These are phyloP conservation scores for Ascocoryne sarcoides DNA, from an alignment of 2,329 filamentous ascomycete genomes.

Conservation along the genomic window DNA sequence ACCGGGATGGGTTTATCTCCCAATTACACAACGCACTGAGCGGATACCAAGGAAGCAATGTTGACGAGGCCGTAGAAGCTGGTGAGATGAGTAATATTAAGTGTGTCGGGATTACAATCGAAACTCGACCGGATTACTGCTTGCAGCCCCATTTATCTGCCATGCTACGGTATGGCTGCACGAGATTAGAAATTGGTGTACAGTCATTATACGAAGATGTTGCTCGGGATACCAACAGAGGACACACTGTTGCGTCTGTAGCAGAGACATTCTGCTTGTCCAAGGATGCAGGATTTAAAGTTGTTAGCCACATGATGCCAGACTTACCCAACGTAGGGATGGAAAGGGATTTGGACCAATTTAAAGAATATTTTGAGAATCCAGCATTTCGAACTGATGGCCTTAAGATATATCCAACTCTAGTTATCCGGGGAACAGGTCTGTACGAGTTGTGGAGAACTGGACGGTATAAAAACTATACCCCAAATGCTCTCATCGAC, in stretches of 20 bases:
- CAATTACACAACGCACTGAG: constrained; percentile 95
- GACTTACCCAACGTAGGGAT: constrained; percentile 96
- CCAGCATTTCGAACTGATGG: constrained; percentile 94
- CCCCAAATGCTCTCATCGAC: constrained; percentile 91
- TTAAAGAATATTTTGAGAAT: constrained; percentile 95
- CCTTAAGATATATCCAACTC: constrained; percentile 93
- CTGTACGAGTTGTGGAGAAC: constrained; percentile 97
- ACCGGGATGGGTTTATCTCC: constrained; percentile 87
- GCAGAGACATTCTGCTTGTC: constrained; percentile 95
- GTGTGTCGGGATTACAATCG: constrained; percentile 97
- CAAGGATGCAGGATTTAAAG: constrained; percentile 97
- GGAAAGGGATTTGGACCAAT: constrained; percentile 95
- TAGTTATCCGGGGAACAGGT: constrained; percentile 93
- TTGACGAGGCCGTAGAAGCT: constrained; percentile 89
- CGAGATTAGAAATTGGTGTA: constrained; percentile 85
- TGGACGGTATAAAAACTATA: constrained; percentile 96
- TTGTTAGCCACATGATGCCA: constrained; percentile 99
- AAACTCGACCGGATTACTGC: constrained; percentile 95
- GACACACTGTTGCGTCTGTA: constrained; percentile 90
- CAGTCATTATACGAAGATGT: constrained; percentile 98
- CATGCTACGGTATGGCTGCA: constrained; percentile 98
- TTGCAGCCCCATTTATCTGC: constrained; percentile 88
- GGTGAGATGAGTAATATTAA: constrained; percentile 97
- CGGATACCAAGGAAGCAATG: constrained; percentile 87
- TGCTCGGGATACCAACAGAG: constrained; percentile 93